phyloP scores from a whole-genome alignment of 768 basidiomycete genomes.

The Xanthoconium purpureum region DNA sequence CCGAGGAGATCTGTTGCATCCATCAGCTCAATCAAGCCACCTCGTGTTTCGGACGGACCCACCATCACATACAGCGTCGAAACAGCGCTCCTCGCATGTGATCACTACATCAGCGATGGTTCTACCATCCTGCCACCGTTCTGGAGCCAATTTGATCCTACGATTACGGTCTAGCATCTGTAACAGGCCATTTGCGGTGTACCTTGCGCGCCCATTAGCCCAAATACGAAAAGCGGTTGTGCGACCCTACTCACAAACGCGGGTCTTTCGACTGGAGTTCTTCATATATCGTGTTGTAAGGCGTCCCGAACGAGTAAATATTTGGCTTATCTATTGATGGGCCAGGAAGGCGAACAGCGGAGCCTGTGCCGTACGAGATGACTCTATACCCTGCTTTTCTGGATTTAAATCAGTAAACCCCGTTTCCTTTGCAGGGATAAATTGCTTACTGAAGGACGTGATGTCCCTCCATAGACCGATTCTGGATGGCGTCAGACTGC shows the following conservation, averaged over 20 bases:
- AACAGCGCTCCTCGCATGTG: conserved; percentile 98
- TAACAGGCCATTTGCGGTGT: conserved; percentile 88
- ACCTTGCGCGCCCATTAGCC: conserved; percentile 46
- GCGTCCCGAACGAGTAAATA: conserved; percentile 94
- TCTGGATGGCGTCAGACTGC: conserved; percentile 46
- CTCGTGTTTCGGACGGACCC: conserved; percentile 26
- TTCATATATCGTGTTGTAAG: conserved; percentile 93
- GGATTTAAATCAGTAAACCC: conserved; percentile 10
- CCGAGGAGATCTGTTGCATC: conserved; percentile 66
- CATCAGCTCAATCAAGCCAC: conserved; percentile 10
- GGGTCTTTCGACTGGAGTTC: conserved; percentile 83
- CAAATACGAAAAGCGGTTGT: conserved; percentile 1
- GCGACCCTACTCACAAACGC: conserved; percentile 58
- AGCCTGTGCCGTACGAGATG: conserved; percentile 93
- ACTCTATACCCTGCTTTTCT: conserved; percentile 92
- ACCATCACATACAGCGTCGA: conserved; percentile 99
- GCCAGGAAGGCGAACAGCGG: conserved; percentile 93
- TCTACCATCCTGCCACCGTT: conserved; percentile 93
- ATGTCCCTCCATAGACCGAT: conserved; percentile 98
- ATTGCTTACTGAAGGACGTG: conserved; percentile 76
- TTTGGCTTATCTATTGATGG: conserved; percentile 97
- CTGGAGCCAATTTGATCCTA: conserved; percentile 86
- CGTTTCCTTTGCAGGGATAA: neutral
- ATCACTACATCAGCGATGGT: conserved; percentile 94
- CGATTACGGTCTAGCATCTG: conserved; percentile 97